Conservation (phyloP, 2,329 filamentous ascomycete genomes). For the Stachybotrys chlorohalonatus region DNA sequence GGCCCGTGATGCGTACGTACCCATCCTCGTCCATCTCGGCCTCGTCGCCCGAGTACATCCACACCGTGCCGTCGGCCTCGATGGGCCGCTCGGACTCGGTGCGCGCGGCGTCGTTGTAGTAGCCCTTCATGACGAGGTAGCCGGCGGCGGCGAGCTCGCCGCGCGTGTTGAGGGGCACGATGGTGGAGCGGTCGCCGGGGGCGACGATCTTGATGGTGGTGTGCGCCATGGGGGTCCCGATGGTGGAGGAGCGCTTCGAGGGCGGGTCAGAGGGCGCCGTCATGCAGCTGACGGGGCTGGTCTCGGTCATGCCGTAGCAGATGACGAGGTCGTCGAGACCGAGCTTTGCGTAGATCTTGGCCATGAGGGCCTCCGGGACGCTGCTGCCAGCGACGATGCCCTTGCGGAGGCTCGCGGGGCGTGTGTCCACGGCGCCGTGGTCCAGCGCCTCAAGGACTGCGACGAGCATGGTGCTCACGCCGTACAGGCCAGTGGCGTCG, state of each 20-base stretch:
- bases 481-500: slow-evolving; percentile 61
- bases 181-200: slow-evolving; percentile 45
- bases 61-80: slow-evolving; percentile 48
- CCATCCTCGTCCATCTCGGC: slow-evolving; percentile 75
- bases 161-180: slow-evolving; percentile 54
- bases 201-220: slow-evolving; percentile 70
- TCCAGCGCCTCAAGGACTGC: slow-evolving; percentile 73
- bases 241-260: slow-evolving; percentile 61
- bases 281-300: slow-evolving; percentile 70
- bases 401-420: slow-evolving; percentile 51
- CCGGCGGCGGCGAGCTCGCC: slow-evolving; percentile 80
- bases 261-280: slow-evolving; percentile 69
- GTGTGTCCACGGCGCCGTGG: slow-evolving; percentile 14
- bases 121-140: slow-evolving; percentile 85
- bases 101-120: slow-evolving; percentile 65
- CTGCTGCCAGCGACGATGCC: slow-evolving; percentile 84
- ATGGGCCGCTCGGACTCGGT: slow-evolving; percentile 57
- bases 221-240: slow-evolving; percentile 78
- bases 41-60: slow-evolving; percentile 94
- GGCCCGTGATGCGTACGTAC: slow-evolving; percentile 79
- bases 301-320: slow-evolving; percentile 97
- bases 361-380: slow-evolving; percentile 78
- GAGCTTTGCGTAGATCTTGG: slow-evolving; percentile 59
- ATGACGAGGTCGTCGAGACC: slow-evolving; percentile 80
- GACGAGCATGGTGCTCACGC: slow-evolving; percentile 92